Conservation (phyloP, 2,329 filamentous ascomycete species). For the Epichloe glyceriae region DNA sequence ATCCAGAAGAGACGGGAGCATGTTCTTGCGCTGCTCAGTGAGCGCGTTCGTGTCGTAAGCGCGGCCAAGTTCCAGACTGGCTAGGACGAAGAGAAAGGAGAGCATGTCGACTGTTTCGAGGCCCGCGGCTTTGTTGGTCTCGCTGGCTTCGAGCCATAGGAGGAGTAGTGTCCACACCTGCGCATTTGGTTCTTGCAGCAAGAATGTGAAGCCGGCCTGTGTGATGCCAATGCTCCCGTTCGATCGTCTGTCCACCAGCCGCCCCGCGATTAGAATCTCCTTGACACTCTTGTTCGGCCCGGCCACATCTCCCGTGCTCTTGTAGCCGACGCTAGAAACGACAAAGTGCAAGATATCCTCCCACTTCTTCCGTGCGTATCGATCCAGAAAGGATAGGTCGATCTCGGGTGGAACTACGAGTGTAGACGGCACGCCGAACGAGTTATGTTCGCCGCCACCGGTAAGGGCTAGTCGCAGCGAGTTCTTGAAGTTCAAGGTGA, state of each 20-base stretch:
- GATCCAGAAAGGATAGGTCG: slow-evolving; percentile 62
- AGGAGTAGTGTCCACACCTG: slow-evolving; percentile 95
- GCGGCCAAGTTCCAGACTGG: slow-evolving; percentile 80
- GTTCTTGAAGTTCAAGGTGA: slow-evolving; percentile 70
- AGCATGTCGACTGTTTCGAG: slow-evolving; percentile 90
- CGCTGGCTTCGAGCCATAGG: slow-evolving; percentile 79
- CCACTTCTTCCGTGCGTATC: slow-evolving; percentile 81
- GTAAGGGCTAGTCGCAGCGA: slow-evolving; percentile 80
- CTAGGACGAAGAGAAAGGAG: slow-evolving; percentile 90
- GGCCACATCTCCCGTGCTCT: slow-evolving; percentile 31
- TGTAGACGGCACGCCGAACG: slow-evolving; percentile 76
- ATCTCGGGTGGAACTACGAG: slow-evolving; percentile 50
- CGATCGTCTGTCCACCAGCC: slow-evolving; percentile 56
- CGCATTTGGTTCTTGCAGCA: slow-evolving; percentile 88
- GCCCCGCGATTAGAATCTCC: slow-evolving; percentile 65
- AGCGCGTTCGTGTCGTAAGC: slow-evolving; percentile 82
- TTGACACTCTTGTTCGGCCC: slow-evolving; percentile 67
- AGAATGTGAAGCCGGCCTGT: slow-evolving; percentile 83
- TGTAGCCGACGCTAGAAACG: slow-evolving; percentile 59
- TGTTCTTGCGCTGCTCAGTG: slow-evolving; percentile 67
- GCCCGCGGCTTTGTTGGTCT: slow-evolving; percentile 40
- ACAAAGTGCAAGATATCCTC: slow-evolving; percentile 94
- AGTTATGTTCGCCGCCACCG: slow-evolving; percentile 71
- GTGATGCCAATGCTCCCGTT: slow-evolving; percentile 70
- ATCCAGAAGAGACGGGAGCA: slow-evolving; percentile 81